Evolutionary conservation across 148 eudicot genomes (phyloP).

Genomic region (Rhododendron griersonianum): DNA sequence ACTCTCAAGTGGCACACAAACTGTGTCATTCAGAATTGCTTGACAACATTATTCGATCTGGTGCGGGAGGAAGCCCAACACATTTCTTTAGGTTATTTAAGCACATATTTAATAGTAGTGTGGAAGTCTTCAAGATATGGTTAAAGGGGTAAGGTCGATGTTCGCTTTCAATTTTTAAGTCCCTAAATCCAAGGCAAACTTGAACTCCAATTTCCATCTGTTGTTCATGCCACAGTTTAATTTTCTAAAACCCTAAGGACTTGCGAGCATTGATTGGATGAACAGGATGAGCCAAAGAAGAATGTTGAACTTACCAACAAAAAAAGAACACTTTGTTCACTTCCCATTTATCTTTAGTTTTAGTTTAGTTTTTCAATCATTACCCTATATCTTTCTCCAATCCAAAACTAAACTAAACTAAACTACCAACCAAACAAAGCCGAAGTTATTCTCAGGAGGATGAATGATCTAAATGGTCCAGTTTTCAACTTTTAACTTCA

Average conservation of each 20-base stretch:
- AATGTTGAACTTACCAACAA: neutral
- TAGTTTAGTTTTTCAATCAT: too few relatives aligned
- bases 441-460: neutral
- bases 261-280: neutral
- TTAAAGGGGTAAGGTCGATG: neutral
- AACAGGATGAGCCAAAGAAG: neutral
- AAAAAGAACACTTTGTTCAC: too few relatives aligned
- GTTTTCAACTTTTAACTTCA: neutral
- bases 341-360: too few relatives aligned
- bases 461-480: neutral
- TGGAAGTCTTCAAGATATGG: too few relatives aligned
- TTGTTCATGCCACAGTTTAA: neutral
- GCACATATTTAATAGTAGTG: neutral
- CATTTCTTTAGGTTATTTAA: neutral
- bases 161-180: neutral
- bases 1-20: conserved; percentile 1
- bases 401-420: too few relatives aligned
- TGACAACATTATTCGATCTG: neutral
- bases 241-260: neutral
- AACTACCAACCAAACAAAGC: too few relatives aligned
- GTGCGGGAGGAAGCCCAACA: neutral
- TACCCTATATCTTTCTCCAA: too few relatives aligned
- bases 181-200: neutral
- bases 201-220: neutral
- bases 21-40: neutral